Evolutionary conservation across 805 yeast species (phyloP).

Genomic region (Isabelozyma gotoi): DNA sequence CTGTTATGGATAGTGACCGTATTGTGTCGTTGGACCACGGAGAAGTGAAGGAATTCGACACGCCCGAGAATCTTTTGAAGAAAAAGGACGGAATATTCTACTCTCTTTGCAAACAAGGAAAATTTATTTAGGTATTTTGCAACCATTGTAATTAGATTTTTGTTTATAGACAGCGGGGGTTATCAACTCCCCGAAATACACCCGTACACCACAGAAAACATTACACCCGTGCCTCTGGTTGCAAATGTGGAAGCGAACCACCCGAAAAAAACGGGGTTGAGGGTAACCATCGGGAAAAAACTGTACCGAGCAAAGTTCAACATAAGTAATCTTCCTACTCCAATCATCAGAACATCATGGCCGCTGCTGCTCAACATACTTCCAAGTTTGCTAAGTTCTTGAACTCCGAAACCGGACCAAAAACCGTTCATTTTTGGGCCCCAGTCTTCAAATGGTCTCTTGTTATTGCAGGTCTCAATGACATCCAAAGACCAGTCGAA

Average conservation of each 20-base stretch:
- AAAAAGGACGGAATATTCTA: constrained; percentile 49
- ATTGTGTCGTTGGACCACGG: constrained; percentile 78
- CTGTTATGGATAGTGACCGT: constrained; percentile 81
- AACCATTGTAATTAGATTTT: neutral
- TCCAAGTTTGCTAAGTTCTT: constrained; percentile 68
- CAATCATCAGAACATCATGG: constrained; percentile 15
- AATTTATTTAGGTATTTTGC: constrained; percentile 14
- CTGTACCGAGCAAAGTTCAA: neutral
- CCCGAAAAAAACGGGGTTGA: neutral
- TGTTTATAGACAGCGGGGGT: neutral
- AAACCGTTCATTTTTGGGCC: constrained; percentile 96
- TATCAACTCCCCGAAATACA: neutral
- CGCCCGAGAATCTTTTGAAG: constrained; percentile 53
- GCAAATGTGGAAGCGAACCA: neutral
- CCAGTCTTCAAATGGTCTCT: constrained; percentile 72
- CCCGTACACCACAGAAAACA: neutral
- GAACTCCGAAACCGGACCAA: constrained; percentile 91
- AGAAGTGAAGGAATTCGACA: constrained; percentile 71
- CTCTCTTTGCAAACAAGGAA: constrained; percentile 47
- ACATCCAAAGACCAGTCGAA: constrained; percentile 87
- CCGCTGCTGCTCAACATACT: constrained; percentile 32
- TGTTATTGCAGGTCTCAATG: constrained; percentile 89
- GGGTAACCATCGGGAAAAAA: neutral
- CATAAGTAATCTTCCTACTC: neutral
- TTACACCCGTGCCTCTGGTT: neutral